A percentile compares a stretch with the other conserved stretches of the same genome.
Evolutionary conservation across 176 grass and related monocot genomes (phyloP).

Genomic region (Avena sativa): DNA sequence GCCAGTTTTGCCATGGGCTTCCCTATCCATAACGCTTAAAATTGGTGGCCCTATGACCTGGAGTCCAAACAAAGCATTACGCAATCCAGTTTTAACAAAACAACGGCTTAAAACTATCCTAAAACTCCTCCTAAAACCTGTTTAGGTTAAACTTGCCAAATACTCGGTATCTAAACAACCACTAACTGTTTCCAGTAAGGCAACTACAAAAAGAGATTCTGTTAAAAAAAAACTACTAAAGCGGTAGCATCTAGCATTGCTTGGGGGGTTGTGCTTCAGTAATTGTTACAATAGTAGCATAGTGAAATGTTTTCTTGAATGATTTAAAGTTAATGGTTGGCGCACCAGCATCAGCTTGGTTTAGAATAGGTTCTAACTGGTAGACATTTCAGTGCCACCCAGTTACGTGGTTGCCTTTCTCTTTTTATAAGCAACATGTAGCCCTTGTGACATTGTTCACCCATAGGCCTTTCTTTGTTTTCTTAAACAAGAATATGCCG

Average conservation of each 20-base stretch:
- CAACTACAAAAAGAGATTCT: background rate
- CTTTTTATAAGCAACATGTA: background rate
- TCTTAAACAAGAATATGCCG: background rate
- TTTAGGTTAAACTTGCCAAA: too few species aligned
- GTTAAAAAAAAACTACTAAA: background rate
- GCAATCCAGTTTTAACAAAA: too few species aligned
- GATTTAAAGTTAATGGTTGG: slow-evolving; percentile 4
- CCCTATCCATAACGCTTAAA: too few species aligned
- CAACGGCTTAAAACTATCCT: too few species aligned
- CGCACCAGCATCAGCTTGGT: background rate
- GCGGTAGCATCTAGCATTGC: slow-evolving; percentile 19
- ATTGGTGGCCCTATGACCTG: too few species aligned
- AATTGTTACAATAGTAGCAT: slow-evolving; percentile 3
- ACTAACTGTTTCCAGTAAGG: background rate
- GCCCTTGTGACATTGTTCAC: background rate
- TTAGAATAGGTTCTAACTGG: background rate
- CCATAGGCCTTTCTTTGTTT: background rate
- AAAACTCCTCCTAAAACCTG: too few species aligned
- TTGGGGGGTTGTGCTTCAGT: slow-evolving; percentile 11
- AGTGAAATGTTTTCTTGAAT: background rate
- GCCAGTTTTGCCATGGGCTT: too few species aligned
- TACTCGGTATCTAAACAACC: too few species aligned
- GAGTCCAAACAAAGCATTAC: too few species aligned
- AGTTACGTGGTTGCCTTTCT: background rate
- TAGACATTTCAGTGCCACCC: slow-evolving; percentile 18